phyloP scores from a whole-genome alignment of 2,329 filamentous ascomycete species.

The Coniochaeta ligniaria region DNA sequence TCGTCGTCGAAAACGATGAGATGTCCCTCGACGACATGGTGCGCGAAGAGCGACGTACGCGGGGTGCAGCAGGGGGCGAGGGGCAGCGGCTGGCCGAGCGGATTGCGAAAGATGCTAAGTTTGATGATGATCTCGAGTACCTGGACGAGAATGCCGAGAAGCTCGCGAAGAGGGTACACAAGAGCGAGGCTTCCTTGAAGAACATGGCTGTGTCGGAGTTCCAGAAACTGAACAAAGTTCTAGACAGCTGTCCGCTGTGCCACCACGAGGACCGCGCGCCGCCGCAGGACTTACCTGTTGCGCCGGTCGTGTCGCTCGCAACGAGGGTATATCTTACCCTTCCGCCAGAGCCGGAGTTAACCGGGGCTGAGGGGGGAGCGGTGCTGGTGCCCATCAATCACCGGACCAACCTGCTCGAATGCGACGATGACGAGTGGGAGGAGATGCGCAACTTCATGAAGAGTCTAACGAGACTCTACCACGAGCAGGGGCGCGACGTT shows the following conservation, averaged over 20 bases:
- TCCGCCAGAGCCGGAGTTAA: slow-evolving; percentile 82
- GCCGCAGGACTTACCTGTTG: slow-evolving; percentile 61
- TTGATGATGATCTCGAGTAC: slow-evolving; percentile 89
- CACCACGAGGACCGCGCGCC: slow-evolving; percentile 74
- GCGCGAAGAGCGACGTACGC: slow-evolving; percentile 82
- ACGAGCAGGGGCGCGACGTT: slow-evolving; percentile 84
- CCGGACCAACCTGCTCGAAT: slow-evolving; percentile 85
- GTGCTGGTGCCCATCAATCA: slow-evolving; percentile 88
- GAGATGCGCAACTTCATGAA: slow-evolving; percentile 99
- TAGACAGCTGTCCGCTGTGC: slow-evolving; percentile 85
- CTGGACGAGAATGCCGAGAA: slow-evolving; percentile 94
- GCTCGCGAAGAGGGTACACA: slow-evolving; percentile 79
- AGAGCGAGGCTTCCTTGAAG: slow-evolving; percentile 80
- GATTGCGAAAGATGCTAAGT: slow-evolving; percentile 89
- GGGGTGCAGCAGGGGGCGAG: slow-evolving; percentile 70
- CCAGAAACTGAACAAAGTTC: slow-evolving; percentile 77
- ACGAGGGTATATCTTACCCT: slow-evolving; percentile 85
- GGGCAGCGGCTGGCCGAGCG: slow-evolving; percentile 78
- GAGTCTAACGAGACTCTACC: slow-evolving; percentile 85
- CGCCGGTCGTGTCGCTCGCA: slow-evolving; percentile 77
- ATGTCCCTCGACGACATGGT: slow-evolving; percentile 98
- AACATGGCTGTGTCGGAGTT: slow-evolving; percentile 83
- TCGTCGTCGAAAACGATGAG: slow-evolving; percentile 85
- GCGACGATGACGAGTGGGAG: slow-evolving; percentile 98
- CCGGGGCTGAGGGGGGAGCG: slow-evolving; percentile 61